Base-by-base conservation (phyloP, 164 flowering plant genomes). In the Paratinospora sagittata region DNA sequence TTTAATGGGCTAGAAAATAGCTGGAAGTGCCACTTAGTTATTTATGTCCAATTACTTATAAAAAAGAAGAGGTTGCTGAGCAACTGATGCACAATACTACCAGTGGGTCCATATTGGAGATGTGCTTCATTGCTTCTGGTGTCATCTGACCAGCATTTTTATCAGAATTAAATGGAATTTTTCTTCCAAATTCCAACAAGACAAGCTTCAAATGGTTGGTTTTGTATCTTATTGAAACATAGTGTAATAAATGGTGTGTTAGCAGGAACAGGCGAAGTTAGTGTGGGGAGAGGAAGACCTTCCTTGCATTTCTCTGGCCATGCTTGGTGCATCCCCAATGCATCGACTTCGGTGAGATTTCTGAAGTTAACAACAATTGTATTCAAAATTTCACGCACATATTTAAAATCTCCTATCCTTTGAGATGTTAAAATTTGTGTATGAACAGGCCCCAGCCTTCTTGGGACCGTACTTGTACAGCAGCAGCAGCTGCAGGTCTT, bases 401-500 rank as follows among this genome's bases (percentile, higher is more conserved):
- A 41, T 58, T 8, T 8, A 3, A 49, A 36, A 6, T 41, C 26
- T 58, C 71, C 34, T 2, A 16, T 73, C 23, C 6, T 33, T 63
- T 36, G 24, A 45, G 33, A n/a, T 23, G 3, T 60, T 27, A 58
- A 61, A 23, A 3, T 24, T n/a, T n/a, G 58, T 27, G 1, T 39
- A 27, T 26, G 23, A 57, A 68, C 78, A 95, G 98, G 83, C 97
- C 99, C n/a, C 99, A 95, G 63, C 99, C 99, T 45, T 92, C 97
- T 36, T 88, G 96, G 97, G 97, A 95, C 72, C 90, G 97, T 3
- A 92, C 97, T 43, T 95, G 97, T 74, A 95, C 97, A 52, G 97
- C 97, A 64, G 97, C 93, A 6, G 99, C 99, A 66, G 97, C 96
- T 9, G 72, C 81, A 6, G 86, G 84, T 41, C 90, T 92, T 61